Conservation (phyloP, 2,329 filamentous ascomycete genomes). For the Diaporthe sp. region DNA sequence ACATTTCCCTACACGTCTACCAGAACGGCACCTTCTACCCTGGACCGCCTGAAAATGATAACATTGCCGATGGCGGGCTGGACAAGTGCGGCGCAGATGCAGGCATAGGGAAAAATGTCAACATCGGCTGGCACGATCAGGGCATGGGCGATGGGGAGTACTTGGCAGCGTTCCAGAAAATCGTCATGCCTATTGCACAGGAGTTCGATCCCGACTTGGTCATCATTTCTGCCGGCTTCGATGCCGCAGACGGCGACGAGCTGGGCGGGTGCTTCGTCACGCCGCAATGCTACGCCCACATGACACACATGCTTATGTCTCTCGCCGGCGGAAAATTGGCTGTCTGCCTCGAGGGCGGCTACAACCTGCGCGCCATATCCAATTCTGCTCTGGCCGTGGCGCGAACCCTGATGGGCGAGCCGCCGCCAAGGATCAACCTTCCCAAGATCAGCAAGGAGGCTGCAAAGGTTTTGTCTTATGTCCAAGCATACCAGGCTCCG, state of each 20-base stretch:
- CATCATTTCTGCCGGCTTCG: slow-evolving; percentile 95
- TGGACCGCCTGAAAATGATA: slow-evolving; percentile 69
- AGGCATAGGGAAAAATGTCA: slow-evolving; percentile 74
- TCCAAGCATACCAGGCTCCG: slow-evolving; percentile 72
- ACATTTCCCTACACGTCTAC: slow-evolving; percentile 95
- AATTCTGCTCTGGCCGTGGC: slow-evolving; percentile 93
- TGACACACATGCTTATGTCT: slow-evolving; percentile 99
- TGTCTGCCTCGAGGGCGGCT: slow-evolving; percentile 95
- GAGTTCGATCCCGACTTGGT: slow-evolving; percentile 96
- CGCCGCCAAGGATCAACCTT: slow-evolving; percentile 75
- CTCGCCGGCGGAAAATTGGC: slow-evolving; percentile 89
- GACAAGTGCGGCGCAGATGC: slow-evolving; percentile 70
- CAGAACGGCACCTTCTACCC: slow-evolving; percentile 89
- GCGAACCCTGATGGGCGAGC: slow-evolving; percentile 94
- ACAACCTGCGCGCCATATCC: slow-evolving; percentile 94
- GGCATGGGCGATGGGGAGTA: slow-evolving; percentile 98
- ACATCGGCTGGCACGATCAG: slow-evolving; percentile 77
- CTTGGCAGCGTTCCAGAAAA: slow-evolving; percentile 93
- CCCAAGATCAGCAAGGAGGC: slow-evolving; percentile 72
- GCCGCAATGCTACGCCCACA: slow-evolving; percentile 93
- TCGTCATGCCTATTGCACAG: slow-evolving; percentile 95
- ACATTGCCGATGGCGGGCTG: slow-evolving; percentile 72
- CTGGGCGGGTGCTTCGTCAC: slow-evolving; percentile 94
- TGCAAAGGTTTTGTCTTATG: slow-evolving; percentile 68
- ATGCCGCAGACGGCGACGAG: slow-evolving; percentile 93